phyloP scores from a whole-genome alignment of 345 rosid species.

The Psidium friedrichsthalianum region DNA sequence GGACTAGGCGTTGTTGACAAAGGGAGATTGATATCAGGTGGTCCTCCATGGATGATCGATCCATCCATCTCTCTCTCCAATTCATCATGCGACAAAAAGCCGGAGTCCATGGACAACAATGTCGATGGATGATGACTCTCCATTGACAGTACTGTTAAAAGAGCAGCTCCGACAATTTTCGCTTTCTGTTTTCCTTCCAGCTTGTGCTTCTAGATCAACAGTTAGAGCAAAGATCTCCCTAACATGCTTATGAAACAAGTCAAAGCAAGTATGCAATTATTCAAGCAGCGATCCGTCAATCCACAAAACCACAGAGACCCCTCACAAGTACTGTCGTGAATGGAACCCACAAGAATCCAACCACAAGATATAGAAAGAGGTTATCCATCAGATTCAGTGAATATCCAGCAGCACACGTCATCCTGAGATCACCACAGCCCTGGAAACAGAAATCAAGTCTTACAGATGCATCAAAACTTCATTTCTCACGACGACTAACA shows the following conservation, averaged over 20 bases:
- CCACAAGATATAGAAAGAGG: conserved; percentile 7
- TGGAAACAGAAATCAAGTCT: neutral
- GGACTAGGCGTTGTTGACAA: conserved; percentile 27
- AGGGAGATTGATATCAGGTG: conserved; percentile 42
- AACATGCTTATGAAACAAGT: neutral
- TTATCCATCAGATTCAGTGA: conserved; percentile 5
- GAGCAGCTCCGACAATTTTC: neutral
- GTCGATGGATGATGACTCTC: conserved; percentile 44
- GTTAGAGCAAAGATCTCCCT: neutral
- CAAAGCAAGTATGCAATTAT: neutral
- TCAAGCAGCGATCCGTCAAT: neutral
- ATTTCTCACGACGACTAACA: neutral
- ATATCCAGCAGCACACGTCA: conserved; percentile 2
- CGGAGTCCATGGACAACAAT: conserved; percentile 36
- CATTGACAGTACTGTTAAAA: conserved; percentile 16
- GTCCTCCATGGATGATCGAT: conserved; percentile 23
- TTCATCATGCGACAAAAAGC: conserved; percentile 29
- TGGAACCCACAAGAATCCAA: conserved; percentile 10
- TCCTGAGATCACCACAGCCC: conserved; percentile 1
- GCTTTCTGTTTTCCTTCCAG: neutral
- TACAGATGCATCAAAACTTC: neutral
- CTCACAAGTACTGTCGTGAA: conserved; percentile 10
- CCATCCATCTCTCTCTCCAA: conserved; percentile 27
- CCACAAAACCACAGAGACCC: conserved; percentile 12
- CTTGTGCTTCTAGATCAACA: neutral